Conservation (phyloP, 2,329 filamentous ascomycete genomes). For the Bertia moriformis region DNA sequence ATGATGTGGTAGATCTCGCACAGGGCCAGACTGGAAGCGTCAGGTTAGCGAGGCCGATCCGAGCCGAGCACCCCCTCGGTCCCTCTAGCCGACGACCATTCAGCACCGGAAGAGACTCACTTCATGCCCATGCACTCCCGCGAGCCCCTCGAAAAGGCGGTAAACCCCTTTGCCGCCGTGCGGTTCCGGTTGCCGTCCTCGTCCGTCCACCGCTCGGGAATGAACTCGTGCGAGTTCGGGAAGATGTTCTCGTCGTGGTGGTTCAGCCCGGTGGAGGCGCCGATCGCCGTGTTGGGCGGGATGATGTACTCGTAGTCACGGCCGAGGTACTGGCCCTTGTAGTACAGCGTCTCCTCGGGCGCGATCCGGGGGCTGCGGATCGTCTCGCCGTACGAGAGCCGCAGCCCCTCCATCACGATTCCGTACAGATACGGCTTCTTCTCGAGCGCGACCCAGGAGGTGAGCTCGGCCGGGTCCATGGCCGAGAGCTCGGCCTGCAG, state of each 20-base stretch:
- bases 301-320: conserved; percentile 13
- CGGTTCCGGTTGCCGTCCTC: conserved; percentile 12
- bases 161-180: conserved; percentile 18
- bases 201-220: conserved; percentile 24
- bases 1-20: conserved; percentile 13
- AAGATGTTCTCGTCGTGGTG: conserved; percentile 22
- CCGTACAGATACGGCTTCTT: conserved; percentile 19
- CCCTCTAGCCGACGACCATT: no score
- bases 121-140: conserved; percentile 25
- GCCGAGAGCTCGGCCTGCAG: conserved; percentile 13
- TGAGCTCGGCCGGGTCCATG: conserved; percentile 9
- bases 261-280: conserved; percentile 19
- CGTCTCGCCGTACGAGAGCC: conserved; percentile 15
- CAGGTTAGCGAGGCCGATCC: no score
- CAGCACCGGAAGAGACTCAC: conserved; percentile 10
- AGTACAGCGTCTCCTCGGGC: conserved; percentile 13
- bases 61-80: no score
- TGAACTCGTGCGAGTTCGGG: conserved; percentile 19
- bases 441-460: conserved; percentile 15
- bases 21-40: conserved; percentile 12
- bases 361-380: conserved; percentile 12
- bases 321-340: conserved; percentile 10
- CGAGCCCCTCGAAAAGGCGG: conserved; percentile 24
- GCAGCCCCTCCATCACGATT: conserved; percentile 20
- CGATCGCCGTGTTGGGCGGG: conserved; percentile 19